A percentile compares a stretch with the other conserved stretches of the same genome.
Evolutionary conservation across 2,329 filamentous ascomycete genomes (phyloP).

Genomic region (Botrytis byssoidea): DNA sequence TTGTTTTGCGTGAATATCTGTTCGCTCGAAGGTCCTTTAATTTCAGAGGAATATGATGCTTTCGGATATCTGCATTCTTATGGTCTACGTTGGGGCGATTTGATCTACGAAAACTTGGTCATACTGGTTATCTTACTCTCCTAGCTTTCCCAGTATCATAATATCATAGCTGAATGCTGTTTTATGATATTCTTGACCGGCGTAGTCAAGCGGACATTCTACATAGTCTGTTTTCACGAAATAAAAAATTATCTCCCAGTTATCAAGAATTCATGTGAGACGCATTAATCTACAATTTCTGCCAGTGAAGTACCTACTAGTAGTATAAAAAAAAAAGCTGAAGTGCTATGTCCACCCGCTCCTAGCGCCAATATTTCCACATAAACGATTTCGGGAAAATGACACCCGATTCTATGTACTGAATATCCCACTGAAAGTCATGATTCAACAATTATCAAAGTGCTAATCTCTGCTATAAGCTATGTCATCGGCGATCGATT

Average conservation of each 20-base stretch:
- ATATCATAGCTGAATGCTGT: slow-evolving; percentile 35
- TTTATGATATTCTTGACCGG: slow-evolving; percentile 39
- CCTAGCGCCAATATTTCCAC: not conserved
- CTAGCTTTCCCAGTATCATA: slow-evolving; percentile 30
- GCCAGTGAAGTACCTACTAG: not conserved
- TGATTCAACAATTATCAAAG: not conserved
- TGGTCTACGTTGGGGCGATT: slow-evolving; percentile 44
- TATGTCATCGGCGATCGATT: slow-evolving; percentile 39
- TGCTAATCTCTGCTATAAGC: not conserved
- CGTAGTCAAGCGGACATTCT: slow-evolving; percentile 39
- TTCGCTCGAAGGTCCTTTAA: slow-evolving; percentile 23
- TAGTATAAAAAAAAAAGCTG: not conserved
- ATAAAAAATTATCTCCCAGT: slow-evolving; percentile 29
- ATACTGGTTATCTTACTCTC: slow-evolving; percentile 42
- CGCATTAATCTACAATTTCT: not conserved
- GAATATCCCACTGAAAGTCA: not conserved
- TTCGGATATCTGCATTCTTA: slow-evolving; percentile 41
- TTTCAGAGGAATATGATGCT: slow-evolving; percentile 34
- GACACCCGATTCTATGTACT: not conserved
- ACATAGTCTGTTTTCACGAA: slow-evolving; percentile 34
- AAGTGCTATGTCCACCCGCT: not conserved
- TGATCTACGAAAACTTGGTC: slow-evolving; percentile 48
- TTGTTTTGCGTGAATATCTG: slow-evolving; percentile 31
- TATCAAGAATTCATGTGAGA: not conserved
- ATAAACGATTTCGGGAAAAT: slow-evolving; percentile 1